Conservation (phyloP, 1,139 yeast genomes). For the Lodderomyces parapsilosis region DNA sequence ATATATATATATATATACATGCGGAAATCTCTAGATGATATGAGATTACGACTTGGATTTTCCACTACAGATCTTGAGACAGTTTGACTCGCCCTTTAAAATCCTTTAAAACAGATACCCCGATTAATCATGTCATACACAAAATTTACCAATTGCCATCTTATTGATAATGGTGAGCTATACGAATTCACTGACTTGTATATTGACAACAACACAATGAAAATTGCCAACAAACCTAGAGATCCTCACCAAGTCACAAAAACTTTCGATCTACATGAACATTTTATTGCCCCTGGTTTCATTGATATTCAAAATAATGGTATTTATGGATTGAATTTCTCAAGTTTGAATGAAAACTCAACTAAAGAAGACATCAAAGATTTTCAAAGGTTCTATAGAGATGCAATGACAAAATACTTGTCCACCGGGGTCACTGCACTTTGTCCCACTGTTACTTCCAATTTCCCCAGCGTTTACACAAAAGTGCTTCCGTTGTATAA, state of each 20-base stretch:
- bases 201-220: slow-evolving; percentile 44
- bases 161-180: slow-evolving; percentile 51
- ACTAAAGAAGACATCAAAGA: slow-evolving; percentile 32
- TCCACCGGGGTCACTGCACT: slow-evolving; percentile 58
- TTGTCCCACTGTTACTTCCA: slow-evolving; percentile 63
- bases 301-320: slow-evolving; percentile 65
- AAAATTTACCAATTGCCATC: slow-evolving; percentile 49
- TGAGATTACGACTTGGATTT: not conserved
- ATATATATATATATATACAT: not conserved
- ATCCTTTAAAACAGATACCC: not conserved
- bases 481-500: slow-evolving; percentile 50
- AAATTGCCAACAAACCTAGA: slow-evolving; percentile 32
- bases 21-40: not conserved
- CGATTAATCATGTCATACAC: slow-evolving; percentile 9
- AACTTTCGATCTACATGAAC: slow-evolving; percentile 48
- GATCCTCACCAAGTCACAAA: slow-evolving; percentile 14
- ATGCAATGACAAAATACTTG: slow-evolving; percentile 49
- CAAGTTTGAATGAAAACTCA: slow-evolving; percentile 36
- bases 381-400: slow-evolving; percentile 35
- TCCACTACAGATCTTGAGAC: not conserved
- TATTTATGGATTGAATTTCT: slow-evolving; percentile 58
- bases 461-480: slow-evolving; percentile 51
- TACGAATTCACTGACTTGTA: slow-evolving; percentile 41
- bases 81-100: too few species aligned
- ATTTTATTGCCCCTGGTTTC: slow-evolving; percentile 57